Evolutionary conservation across 148 eudicot genomes (phyloP).

Genomic region (Pharnaceum exiguum): DNA sequence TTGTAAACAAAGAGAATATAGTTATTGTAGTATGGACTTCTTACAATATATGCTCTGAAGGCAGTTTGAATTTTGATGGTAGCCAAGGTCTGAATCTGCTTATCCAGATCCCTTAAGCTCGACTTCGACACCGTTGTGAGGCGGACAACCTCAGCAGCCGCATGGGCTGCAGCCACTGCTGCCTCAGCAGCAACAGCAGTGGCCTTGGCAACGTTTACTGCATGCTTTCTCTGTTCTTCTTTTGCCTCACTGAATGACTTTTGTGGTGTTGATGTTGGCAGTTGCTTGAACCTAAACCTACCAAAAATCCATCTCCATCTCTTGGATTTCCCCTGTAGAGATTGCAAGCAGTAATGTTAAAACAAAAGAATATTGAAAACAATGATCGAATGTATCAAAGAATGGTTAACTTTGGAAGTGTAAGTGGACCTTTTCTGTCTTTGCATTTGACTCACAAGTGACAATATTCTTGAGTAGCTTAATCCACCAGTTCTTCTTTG

Average conservation of each 20-base stretch:
- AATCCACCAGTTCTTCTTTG: constrained; percentile 63
- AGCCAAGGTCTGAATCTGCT: constrained; percentile 32
- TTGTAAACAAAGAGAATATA: background rate
- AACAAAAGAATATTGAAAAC: background rate
- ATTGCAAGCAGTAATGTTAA: background rate
- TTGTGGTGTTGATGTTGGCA: constrained; percentile 32
- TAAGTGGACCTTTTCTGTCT: constrained; percentile 41
- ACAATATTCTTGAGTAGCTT: constrained; percentile 58
- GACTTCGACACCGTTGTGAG: constrained; percentile 41
- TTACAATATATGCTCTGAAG: constrained; percentile 78
- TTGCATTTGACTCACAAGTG: constrained; percentile 45
- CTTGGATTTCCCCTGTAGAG: constrained; percentile 35
- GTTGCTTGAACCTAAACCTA: constrained; percentile 38
- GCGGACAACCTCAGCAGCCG: constrained; percentile 85
- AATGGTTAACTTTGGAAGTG: background rate
- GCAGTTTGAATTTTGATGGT: constrained; percentile 70
- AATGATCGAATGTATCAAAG: background rate
- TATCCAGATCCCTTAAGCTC: constrained; percentile 8
- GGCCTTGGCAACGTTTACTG: constrained; percentile 73
- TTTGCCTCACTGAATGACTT: constrained; percentile 42
- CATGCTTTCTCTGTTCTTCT: constrained; percentile 73
- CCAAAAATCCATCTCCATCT: constrained; percentile 55
- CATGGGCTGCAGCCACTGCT: constrained; percentile 86
- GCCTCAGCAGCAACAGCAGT: constrained; percentile 92
- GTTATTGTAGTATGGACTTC: background rate